Conservation (phyloP, 805 yeast species). For the Teunomyces panamensis region DNA sequence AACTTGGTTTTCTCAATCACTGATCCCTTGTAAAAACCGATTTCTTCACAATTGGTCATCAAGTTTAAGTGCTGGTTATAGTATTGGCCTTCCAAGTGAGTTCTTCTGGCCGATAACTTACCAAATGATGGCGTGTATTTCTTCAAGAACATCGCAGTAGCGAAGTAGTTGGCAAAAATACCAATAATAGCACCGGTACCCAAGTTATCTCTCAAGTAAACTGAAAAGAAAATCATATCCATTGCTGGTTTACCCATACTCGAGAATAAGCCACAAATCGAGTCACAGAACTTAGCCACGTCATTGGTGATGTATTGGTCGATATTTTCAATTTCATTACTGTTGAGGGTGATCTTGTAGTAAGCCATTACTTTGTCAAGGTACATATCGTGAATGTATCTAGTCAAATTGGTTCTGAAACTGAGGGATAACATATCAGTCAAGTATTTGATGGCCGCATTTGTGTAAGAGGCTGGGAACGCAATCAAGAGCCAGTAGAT, state of each 20-base stretch:
- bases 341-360: slow-evolving; percentile 71
- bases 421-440: slow-evolving; percentile 75
- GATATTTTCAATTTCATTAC: slow-evolving; percentile 56
- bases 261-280: slow-evolving; percentile 80
- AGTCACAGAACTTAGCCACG: slow-evolving; percentile 72
- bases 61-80: slow-evolving; percentile 82
- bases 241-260: slow-evolving; percentile 89
- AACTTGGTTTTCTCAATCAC: slow-evolving; percentile 70
- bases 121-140: slow-evolving; percentile 83
- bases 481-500: slow-evolving; percentile 87
- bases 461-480: slow-evolving; percentile 89
- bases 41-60: slow-evolving; percentile 88
- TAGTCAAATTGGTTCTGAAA: slow-evolving; percentile 77
- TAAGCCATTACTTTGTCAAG: slow-evolving; percentile 77
- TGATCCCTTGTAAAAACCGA: slow-evolving; percentile 90
- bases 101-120: slow-evolving; percentile 64
- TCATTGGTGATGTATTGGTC: slow-evolving; percentile 89
- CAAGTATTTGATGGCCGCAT: slow-evolving; percentile 81
- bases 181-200: slow-evolving; percentile 87
- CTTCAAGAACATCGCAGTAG: slow-evolving; percentile 75
- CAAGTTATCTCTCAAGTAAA: slow-evolving; percentile 77
- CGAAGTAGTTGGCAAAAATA: slow-evolving; percentile 72
- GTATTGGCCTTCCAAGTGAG: slow-evolving; percentile 83
- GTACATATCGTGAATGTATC: slow-evolving; percentile 89
- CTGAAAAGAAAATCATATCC: slow-evolving; percentile 79